phyloP scores from a whole-genome alignment of 768 basidiomycete species.

The Roridomyces roridus region DNA sequence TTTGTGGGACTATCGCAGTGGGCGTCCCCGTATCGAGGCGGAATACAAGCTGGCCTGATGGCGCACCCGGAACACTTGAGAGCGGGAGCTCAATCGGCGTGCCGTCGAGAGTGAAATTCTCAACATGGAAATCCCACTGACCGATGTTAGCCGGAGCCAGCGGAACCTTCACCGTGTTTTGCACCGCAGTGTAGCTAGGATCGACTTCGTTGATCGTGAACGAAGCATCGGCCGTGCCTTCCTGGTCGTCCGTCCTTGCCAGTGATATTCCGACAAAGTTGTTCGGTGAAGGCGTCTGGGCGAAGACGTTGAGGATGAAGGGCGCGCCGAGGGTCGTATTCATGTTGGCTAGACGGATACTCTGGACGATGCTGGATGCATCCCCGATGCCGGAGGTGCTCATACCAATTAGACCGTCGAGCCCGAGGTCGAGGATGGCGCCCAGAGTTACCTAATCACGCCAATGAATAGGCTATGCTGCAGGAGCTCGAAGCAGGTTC shows the following conservation, averaged over 20 bases:
- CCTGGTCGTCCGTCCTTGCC: not conserved
- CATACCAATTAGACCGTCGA: not conserved
- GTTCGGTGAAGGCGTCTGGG: not conserved
- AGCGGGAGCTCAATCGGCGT: not conserved
- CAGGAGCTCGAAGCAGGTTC: too few species aligned
- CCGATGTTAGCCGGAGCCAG: not conserved
- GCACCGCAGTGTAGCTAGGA: not conserved
- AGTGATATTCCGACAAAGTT: conserved; percentile 11
- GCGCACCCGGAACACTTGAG: not conserved
- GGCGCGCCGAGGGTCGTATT: not conserved
- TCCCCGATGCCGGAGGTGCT: not conserved
- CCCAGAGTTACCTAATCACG: not conserved
- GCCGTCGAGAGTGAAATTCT: not conserved
- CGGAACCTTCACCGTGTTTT: not conserved
- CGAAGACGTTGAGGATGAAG: conserved; percentile 15
- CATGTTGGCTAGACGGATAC: too few species aligned
- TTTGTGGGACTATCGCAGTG: not conserved
- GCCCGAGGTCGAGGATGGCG: not conserved
- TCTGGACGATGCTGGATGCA: not conserved
- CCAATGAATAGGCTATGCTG: too few species aligned
- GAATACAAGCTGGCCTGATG: not conserved
- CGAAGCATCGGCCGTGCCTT: not conserved
- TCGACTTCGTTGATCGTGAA: conserved; percentile 10
- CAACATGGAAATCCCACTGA: not conserved
- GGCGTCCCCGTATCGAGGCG: conserved; percentile 8